Evolutionary conservation across 2,329 filamentous ascomycete species (phyloP).

Genomic region (Penicillium sp.): DNA sequence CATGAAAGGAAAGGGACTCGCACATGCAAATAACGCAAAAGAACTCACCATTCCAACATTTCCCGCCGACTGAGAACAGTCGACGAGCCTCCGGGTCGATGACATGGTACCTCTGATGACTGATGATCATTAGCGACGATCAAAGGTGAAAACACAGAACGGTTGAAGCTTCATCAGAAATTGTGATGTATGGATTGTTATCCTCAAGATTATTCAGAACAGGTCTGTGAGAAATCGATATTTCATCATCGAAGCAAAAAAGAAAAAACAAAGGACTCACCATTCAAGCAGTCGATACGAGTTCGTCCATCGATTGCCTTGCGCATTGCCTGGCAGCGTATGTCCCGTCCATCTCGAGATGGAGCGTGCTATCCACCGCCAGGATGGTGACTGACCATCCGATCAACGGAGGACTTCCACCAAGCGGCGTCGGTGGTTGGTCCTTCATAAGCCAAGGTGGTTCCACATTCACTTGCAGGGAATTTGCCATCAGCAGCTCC

Average conservation of each 20-base stretch:
- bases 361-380: slow-evolving; percentile 66
- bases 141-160: background rate
- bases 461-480: background rate
- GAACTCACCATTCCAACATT: slow-evolving; percentile 6
- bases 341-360: slow-evolving; percentile 69
- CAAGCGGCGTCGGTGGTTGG: slow-evolving; percentile 1
- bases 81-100: background rate
- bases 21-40: slow-evolving; percentile 1
- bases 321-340: slow-evolving; percentile 72
- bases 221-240: slow-evolving; percentile 52
- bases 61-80: background rate
- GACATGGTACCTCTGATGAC: background rate
- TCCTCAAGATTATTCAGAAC: slow-evolving; percentile 67
- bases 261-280: background rate
- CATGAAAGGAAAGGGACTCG: slow-evolving; percentile 35
- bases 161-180: slow-evolving; percentile 2
- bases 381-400: slow-evolving; percentile 54
- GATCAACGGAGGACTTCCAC: slow-evolving; percentile 10
- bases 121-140: background rate
- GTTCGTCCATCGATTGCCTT: slow-evolving; percentile 69
- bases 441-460: background rate
- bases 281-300: slow-evolving; percentile 10
- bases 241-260: slow-evolving; percentile 50
- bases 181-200: slow-evolving; percentile 30
- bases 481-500: slow-evolving; percentile 2